phyloP scores from a whole-genome alignment of 2,329 filamentous ascomycete genomes.

The Trichophyton benhamiae region DNA sequence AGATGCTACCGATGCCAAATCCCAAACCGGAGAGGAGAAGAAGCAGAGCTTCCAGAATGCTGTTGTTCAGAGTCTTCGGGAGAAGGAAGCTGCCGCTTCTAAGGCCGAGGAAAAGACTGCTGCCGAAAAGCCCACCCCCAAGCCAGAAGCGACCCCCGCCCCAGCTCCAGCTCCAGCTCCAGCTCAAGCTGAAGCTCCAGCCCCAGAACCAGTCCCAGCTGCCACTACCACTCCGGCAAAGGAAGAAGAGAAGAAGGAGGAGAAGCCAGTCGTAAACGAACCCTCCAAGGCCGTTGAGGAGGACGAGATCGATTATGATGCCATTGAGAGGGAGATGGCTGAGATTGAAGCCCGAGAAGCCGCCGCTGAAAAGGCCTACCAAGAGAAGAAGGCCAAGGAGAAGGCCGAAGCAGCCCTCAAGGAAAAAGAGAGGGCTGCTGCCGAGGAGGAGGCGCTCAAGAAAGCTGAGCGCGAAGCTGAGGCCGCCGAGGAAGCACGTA shows the following conservation, averaged over 20 bases:
- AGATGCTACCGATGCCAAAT: slow-evolving; percentile 49
- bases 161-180: slow-evolving; percentile 6
- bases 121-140: slow-evolving; percentile 7
- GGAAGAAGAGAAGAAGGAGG: slow-evolving; percentile 19
- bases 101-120: slow-evolving; percentile 21
- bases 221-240: slow-evolving; percentile 13
- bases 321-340: slow-evolving; percentile 36
- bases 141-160: slow-evolving; percentile 3
- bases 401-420: slow-evolving; percentile 42
- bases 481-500: slow-evolving; percentile 33
- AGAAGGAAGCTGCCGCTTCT: slow-evolving; percentile 18
- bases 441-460: slow-evolving; percentile 38
- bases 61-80: slow-evolving; percentile 36
- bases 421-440: slow-evolving; percentile 34
- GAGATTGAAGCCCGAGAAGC: slow-evolving; percentile 37
- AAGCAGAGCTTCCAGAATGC: slow-evolving; percentile 58
- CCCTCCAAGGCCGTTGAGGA: slow-evolving; percentile 23
- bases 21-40: slow-evolving; percentile 70
- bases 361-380: slow-evolving; percentile 34
- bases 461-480: slow-evolving; percentile 38
- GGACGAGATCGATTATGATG: slow-evolving; percentile 32
- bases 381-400: slow-evolving; percentile 69
- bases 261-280: slow-evolving; percentile 18
- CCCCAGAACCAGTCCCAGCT: slow-evolving; percentile 11
- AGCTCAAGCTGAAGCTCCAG: neutral